These are phyloP conservation scores for Colletotrichum sp. DNA, from an alignment of 2,329 filamentous ascomycete genomes.

Conservation along the genomic window DNA sequence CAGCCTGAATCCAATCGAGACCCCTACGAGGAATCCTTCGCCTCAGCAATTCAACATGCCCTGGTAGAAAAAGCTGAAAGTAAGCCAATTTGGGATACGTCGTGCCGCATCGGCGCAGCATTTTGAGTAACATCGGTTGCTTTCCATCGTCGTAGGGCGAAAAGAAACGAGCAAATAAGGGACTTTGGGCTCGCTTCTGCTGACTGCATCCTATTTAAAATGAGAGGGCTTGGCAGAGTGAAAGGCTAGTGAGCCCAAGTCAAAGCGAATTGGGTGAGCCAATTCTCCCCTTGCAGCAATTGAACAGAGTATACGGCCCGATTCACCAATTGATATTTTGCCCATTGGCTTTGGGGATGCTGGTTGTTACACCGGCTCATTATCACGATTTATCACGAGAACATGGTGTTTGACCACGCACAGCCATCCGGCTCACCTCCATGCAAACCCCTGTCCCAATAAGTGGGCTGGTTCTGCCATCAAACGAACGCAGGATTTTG, in stretches of 20 bases:
- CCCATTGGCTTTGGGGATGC: not conserved
- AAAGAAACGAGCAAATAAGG: not conserved
- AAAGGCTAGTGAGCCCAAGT: not conserved
- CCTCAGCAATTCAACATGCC: not conserved
- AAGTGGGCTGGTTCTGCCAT: not conserved
- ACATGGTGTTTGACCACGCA: not conserved
- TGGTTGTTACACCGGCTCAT: not conserved
- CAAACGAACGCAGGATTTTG: not conserved
- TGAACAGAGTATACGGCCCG: not conserved
- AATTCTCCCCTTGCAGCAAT: not conserved
- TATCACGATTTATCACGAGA: not conserved
- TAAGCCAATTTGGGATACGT: not conserved
- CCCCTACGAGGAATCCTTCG: not conserved
- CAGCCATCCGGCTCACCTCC: not conserved
- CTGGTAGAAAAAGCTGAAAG: not conserved
- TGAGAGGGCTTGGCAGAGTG: not conserved
- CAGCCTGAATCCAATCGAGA: not conserved
- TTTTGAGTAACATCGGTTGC: not conserved
- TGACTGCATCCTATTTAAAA: not conserved
- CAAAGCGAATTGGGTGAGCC: not conserved
- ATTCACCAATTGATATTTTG: not conserved
- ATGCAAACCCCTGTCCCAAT: not conserved
- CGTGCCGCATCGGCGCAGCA: not conserved
- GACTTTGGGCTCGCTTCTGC: not conserved
- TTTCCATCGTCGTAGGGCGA: not conserved